phyloP scores from a whole-genome alignment of 1,139 yeast genomes.

The Debaryomyces fabryi region DNA sequence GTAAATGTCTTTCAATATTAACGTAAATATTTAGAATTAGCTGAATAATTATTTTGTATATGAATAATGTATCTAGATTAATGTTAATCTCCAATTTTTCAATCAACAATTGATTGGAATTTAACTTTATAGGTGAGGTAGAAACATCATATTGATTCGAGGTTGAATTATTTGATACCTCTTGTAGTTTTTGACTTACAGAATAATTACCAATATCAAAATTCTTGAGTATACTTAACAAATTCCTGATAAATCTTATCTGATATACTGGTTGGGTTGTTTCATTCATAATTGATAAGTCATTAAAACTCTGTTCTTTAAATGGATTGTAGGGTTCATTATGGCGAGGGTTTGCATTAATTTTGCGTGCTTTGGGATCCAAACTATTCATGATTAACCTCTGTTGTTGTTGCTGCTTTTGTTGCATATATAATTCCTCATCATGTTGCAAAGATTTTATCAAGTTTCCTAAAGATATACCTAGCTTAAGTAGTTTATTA shows the following conservation, averaged over 20 bases:
- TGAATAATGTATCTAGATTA: conserved; percentile 42
- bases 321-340: conserved; percentile 15
- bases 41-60: conserved; percentile 39
- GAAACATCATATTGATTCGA: conserved; percentile 17
- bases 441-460: conserved; percentile 41
- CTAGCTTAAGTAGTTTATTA: conserved; percentile 43
- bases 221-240: conserved; percentile 39
- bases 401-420: conserved; percentile 26
- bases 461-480: conserved; percentile 48
- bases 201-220: conserved; percentile 40
- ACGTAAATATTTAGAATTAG: conserved; percentile 34
- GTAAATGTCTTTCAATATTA: conserved; percentile 24
- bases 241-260: conserved; percentile 38
- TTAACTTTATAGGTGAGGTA: conserved; percentile 44
- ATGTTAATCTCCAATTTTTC: conserved; percentile 52
- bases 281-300: neutral
- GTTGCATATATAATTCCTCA: conserved; percentile 33
- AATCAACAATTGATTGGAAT: conserved; percentile 45
- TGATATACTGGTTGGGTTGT: conserved; percentile 32
- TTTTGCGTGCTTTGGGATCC: neutral
- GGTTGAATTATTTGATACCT: conserved; percentile 14
- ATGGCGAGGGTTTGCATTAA: neutral
- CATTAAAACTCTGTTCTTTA: conserved; percentile 14
- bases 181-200: conserved; percentile 6
- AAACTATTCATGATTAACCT: conserved; percentile 16